Percentiles rank a stretch among this genome's conserved stretches.
These are phyloP conservation scores for Sanghuangporus weigelae DNA, from an alignment of 1,284 basidiomycete species.

Conservation along the genomic window DNA sequence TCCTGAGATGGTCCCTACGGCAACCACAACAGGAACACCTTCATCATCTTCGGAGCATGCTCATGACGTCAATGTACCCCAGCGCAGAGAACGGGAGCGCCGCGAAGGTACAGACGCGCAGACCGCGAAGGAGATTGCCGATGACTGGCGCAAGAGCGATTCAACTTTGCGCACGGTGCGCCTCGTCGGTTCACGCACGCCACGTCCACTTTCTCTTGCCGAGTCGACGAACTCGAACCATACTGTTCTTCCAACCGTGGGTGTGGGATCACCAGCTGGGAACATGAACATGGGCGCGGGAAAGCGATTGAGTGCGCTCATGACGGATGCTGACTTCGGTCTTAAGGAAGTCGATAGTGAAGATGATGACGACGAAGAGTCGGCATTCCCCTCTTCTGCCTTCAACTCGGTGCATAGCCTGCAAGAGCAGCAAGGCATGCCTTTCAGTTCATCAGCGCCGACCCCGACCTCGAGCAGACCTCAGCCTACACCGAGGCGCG, in stretches of 20 bases:
- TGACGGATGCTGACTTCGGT: slow-evolving; percentile 16
- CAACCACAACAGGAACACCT: background rate
- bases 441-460: slow-evolving; percentile 6
- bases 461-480: background rate
- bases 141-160: slow-evolving; percentile 19
- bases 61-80: slow-evolving; percentile 12
- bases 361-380: slow-evolving; percentile 13
- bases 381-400: slow-evolving; percentile 1
- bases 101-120: slow-evolving; percentile 4
- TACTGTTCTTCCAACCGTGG: slow-evolving; percentile 14
- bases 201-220: slow-evolving; percentile 19
- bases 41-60: background rate
- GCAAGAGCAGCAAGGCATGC: background rate
- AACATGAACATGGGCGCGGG: slow-evolving; percentile 7
- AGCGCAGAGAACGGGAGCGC: slow-evolving; percentile 12
- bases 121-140: slow-evolving; percentile 15
- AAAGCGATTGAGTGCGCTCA: slow-evolving; percentile 14
- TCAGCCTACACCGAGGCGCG: slow-evolving; percentile 4
- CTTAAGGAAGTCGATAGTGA: slow-evolving; percentile 18
- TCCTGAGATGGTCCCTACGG: slow-evolving; percentile 7
- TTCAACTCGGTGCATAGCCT: slow-evolving; percentile 8
- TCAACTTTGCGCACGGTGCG: slow-evolving; percentile 18
- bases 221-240: slow-evolving; percentile 17
- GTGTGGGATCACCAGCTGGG: slow-evolving; percentile 6
- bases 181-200: slow-evolving; percentile 15